These are phyloP conservation scores for Candida pseudoviswanathii DNA, from an alignment of 1,139 yeast species.

Conservation along the genomic window DNA sequence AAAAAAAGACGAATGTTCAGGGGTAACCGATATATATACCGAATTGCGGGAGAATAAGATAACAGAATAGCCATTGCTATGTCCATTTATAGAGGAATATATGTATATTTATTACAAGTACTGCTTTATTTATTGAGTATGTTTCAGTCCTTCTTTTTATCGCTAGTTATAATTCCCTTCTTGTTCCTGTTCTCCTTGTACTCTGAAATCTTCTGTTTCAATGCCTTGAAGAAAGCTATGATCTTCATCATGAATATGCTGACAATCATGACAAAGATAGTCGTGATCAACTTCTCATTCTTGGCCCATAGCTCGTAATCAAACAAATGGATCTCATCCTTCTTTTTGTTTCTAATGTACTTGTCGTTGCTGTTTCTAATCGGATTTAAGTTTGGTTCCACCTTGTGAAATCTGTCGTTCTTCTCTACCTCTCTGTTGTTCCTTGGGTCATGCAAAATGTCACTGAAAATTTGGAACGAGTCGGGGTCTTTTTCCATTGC, in stretches of 20 bases:
- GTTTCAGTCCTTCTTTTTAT: constrained; percentile 8
- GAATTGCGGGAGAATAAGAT: constrained; percentile 3
- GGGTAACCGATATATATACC: constrained; percentile 1
- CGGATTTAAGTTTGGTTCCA: constrained; percentile 36
- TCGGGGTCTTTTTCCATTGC: constrained; percentile 33
- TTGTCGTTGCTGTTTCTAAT: constrained; percentile 35
- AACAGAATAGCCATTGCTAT: constrained; percentile 6
- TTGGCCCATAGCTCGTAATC: constrained; percentile 42
- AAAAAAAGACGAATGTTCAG: background rate
- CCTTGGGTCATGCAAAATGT: constrained; percentile 46
- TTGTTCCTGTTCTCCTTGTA: constrained; percentile 4
- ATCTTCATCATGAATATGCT: constrained; percentile 18
- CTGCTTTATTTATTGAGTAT: background rate
- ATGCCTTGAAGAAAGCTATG: constrained; percentile 6
- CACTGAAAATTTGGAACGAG: constrained; percentile 46
- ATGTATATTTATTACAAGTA: background rate
- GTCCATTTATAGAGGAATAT: constrained; percentile 5
- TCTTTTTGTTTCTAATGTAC: constrained; percentile 33
- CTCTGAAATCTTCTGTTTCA: constrained; percentile 11
- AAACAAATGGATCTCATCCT: constrained; percentile 41
- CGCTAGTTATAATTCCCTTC: constrained; percentile 7
- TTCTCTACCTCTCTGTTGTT: constrained; percentile 57
- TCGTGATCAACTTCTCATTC: constrained; percentile 40
- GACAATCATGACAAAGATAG: constrained; percentile 33
- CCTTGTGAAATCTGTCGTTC: constrained; percentile 44